Base-by-base conservation (phyloP, 2,329 filamentous ascomycete species). In the Colletotrichum liriopes region DNA sequence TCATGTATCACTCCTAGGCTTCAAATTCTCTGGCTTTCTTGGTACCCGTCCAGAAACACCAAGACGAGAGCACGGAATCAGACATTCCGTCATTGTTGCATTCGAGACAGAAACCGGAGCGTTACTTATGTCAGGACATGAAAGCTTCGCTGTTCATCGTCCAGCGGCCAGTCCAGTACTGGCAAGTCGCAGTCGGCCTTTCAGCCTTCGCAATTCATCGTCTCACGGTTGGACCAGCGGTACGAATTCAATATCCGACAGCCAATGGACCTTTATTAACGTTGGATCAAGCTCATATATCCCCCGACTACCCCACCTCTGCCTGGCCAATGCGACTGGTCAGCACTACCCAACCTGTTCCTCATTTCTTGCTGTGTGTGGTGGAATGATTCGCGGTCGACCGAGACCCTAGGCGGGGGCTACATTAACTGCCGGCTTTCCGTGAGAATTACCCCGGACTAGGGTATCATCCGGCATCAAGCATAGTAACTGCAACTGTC, bases 251-350 rank as follows among this genome's bases (percentile, higher is more conserved):
- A 67, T 71, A 56, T 62, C 41, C 18, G 12, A 1, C 35, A 56
- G 35, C 49, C 56, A 67, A 56, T 51, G 56, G 56, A 43, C 26
- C n/a, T 18, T 49, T 8, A 45, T 35, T 61, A 35, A 61, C 39
- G 64, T 71, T 51, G 68, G 49, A 67, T 71, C 68, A 54, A 62
- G 16, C 37, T 62, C 68, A 56, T 67, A 51, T 62, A 62, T 62
- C 12, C 64, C 26, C 56, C 68, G 37, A 26, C 43, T 67, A 71
- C 64, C 56, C 64, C 64, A 62, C 56, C 41, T 58, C 23, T 11
- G 16, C 56, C 43, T 18, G 12, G 32, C 26, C 20, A 32, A 56
- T 51, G 2, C 43, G 47, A 67, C 47, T 71, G 68, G 61, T 52
- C 20, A 18, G 43, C 16, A 49, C 60, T 18, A 5, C 35, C 51